Base-by-base conservation (phyloP, 305 asterid genomes). In the Euphrasia arctica region DNA sequence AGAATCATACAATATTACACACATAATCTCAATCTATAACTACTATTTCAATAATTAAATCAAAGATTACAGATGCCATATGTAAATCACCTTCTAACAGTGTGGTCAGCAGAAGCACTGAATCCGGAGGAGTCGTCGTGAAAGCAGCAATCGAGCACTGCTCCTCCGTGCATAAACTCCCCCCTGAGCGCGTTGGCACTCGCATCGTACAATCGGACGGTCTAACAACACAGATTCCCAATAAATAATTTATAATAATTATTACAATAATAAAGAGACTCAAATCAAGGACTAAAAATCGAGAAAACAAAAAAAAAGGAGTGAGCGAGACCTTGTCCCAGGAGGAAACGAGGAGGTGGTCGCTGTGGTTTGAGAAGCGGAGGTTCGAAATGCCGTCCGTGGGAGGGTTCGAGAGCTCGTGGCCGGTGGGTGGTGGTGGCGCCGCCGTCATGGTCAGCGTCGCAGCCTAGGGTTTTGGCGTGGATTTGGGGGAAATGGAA, bases 81-180 rank as follows among this genome's bases (percentile, higher is more conserved):
- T 1, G 0, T 27, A 28, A 65, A 48, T 70, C 54, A 87, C 97
- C 97, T 87, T 80, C 96, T 72, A 7, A 92, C 98, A 25, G 96
- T 81, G 71, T 82, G 74, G 69, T 92, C 98, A 31, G 81, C 85
- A 78, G 82, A 73, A 64, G 95, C 98, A 76, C 86, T 87, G 70
- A 89, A 91, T 9, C 98, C 98, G 0, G 98, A 92, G 10, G 97
- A 72, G 74, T 92, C 98, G 14, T 89, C 98, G n/a, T 92, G 98
- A 80, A 92, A 90, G 75, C 97, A 92, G 60, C 98, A 90, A 74
- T 86, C 97, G 0, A 90, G 91, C 58, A 92, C 97, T 0, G 95
- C 68, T 36, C 91, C 96, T 42, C 91, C 95, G 74, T 92, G 97
- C 87, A 80, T 74, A 68, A 90, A 92, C 84, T 86, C 95, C 27